These are phyloP conservation scores for Emmonsia crescens DNA, from an alignment of 2,329 filamentous ascomycete genomes.

Conservation along the genomic window DNA sequence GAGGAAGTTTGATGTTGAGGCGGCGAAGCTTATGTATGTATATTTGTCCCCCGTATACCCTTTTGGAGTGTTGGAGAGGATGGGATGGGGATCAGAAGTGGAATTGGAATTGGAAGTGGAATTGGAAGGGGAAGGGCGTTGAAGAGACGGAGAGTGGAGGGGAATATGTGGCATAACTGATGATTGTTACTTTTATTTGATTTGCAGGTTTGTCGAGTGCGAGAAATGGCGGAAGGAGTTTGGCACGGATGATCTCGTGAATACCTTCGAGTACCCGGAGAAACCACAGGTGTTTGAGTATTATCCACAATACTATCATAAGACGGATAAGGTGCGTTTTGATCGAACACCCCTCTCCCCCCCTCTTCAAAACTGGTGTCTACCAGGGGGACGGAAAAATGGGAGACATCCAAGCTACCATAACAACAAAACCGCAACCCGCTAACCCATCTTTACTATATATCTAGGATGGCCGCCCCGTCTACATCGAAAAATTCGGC, in stretches of 20 bases:
- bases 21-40: slow-evolving; percentile 76
- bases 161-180: slow-evolving; percentile 3
- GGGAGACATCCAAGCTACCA: not conserved
- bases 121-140: not conserved
- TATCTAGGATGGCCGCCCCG: slow-evolving; percentile 75
- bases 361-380: too few species aligned
- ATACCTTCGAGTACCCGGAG: slow-evolving; percentile 77
- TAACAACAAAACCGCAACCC: not conserved
- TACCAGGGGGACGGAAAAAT: not conserved
- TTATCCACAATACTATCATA: slow-evolving; percentile 99
- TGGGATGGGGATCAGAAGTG: not conserved
- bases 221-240: slow-evolving; percentile 88
- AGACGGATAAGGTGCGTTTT: slow-evolving; percentile 44
- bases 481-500: slow-evolving; percentile 95
- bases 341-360: not conserved
- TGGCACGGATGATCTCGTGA: slow-evolving; percentile 69
- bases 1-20: slow-evolving; percentile 83
- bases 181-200: slow-evolving; percentile 11
- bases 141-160: not conserved
- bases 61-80: not conserved
- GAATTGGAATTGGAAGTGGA: not conserved
- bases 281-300: slow-evolving; percentile 74
- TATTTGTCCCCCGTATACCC: not conserved
- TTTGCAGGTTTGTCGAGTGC: slow-evolving; percentile 69
- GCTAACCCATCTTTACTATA: not conserved